Evolutionary conservation across 129 eudicot genomes (phyloP).

Genomic region (Helianthus annuus): HanXRQr2.0-SUNRISE NC_035437.2:154758790-154759289

Average conservation of each 20-base stretch:
- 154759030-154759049: conserved; percentile 55
- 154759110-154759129: conserved; percentile 59
- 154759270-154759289: conserved; percentile 61
- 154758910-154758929: conserved; percentile 43
- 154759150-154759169: conserved; percentile 36
- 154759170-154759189: conserved; percentile 41
- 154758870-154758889: too few relatives aligned
- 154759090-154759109: conserved; percentile 29
- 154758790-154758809: not conserved
- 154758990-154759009: conserved; percentile 50
- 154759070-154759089: conserved; percentile 26
- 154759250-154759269: conserved; percentile 61
- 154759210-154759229: conserved; percentile 57
- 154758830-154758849: not conserved
- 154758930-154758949: conserved; percentile 43
- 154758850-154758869: not conserved
- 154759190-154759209: conserved; percentile 40
- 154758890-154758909: conserved; percentile 6
- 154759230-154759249: conserved; percentile 58
- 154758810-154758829: not conserved
- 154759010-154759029: conserved; percentile 54
- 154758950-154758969: conserved; percentile 27
- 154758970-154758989: conserved; percentile 38
- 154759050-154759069: conserved; percentile 53
- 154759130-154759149: conserved; percentile 53